phyloP scores from a whole-genome alignment of 2,329 filamentous ascomycete genomes.

The Chaetoscypha palmicola region DNA sequence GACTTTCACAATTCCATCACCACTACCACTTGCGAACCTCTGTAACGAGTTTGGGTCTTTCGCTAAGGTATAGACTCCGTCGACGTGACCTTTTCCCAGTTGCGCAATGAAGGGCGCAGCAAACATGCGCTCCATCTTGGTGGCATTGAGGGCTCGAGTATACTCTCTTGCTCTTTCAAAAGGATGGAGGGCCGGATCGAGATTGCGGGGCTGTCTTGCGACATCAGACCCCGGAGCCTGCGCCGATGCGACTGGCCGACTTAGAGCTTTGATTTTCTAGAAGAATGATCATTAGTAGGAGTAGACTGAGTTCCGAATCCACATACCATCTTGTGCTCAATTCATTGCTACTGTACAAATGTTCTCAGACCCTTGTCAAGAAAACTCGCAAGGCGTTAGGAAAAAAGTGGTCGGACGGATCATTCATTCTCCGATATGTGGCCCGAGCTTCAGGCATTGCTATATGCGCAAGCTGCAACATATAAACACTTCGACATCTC shows the following conservation, averaged over 20 bases:
- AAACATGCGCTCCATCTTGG: slow-evolving; percentile 92
- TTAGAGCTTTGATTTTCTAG: slow-evolving; percentile 61
- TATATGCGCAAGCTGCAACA: slow-evolving; percentile 9
- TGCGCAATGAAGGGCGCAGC: slow-evolving; percentile 77
- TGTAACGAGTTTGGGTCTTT: slow-evolving; percentile 72
- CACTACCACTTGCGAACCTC: slow-evolving; percentile 73
- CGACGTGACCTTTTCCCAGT: slow-evolving; percentile 84
- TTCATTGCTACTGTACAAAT: slow-evolving; percentile 18
- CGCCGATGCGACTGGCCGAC: slow-evolving; percentile 55
- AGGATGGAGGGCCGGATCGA: slow-evolving; percentile 80
- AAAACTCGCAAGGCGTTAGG: slow-evolving; percentile 7
- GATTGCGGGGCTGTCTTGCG: slow-evolving; percentile 59
- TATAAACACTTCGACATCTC: too few species aligned
- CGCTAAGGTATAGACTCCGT: slow-evolving; percentile 76
- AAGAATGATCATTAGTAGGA: too few species aligned
- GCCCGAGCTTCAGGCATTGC: slow-evolving; percentile 4
- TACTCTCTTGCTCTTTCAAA: slow-evolving; percentile 89
- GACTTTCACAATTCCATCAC: slow-evolving; percentile 89
- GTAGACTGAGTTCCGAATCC: too few species aligned
- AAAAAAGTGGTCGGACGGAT: slow-evolving; percentile 17
- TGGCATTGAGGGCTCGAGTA: slow-evolving; percentile 70
- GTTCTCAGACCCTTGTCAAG: neutral
- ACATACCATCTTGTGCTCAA: slow-evolving; percentile 27
- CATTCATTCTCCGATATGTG: slow-evolving; percentile 19
- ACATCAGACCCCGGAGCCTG: slow-evolving; percentile 62